These are phyloP conservation scores for Daldinia caldariorum DNA, from an alignment of 495 filamentous ascomycete species.

Conservation along the genomic window DNA sequence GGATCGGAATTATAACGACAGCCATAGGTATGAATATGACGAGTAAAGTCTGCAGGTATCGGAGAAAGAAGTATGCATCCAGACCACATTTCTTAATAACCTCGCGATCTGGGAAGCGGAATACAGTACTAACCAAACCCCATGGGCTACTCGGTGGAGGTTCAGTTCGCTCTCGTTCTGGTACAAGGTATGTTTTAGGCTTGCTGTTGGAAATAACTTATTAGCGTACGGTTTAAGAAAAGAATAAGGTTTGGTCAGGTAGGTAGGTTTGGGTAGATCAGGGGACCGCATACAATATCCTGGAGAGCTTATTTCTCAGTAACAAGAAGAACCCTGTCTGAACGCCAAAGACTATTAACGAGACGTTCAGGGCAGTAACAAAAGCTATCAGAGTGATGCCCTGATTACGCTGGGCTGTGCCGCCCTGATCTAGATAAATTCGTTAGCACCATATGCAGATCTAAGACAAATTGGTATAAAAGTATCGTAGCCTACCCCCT, in stretches of 20 bases:
- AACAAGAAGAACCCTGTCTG: constrained; percentile 81
- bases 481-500: constrained; percentile 36
- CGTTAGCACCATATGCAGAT: constrained; percentile 20
- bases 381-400: constrained; percentile 73
- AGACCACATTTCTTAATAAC: constrained; percentile 95
- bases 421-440: constrained; percentile 42
- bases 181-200: constrained; percentile 91
- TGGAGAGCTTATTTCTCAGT: constrained; percentile 77
- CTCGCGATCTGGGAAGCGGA: constrained; percentile 82
- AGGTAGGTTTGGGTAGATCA: background rate
- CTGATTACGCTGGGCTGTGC: constrained; percentile 53
- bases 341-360: constrained; percentile 77
- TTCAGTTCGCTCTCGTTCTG: constrained; percentile 82
- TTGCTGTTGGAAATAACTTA: constrained; percentile 60
- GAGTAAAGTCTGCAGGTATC: constrained; percentile 91
- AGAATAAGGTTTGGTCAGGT: no score
- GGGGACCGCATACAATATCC: constrained; percentile 73
- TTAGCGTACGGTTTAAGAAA: background rate
- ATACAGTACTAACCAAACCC: constrained; percentile 73
- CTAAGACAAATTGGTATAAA: background rate
- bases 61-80: constrained; percentile 97
- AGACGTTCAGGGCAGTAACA: constrained; percentile 76
- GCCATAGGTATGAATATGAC: constrained; percentile 90
- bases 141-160: constrained; percentile 76
- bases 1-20: constrained; percentile 80